A percentile compares a stretch with the other conserved stretches of the same genome.
Evolutionary conservation across 805 yeast species (phyloP).

Genomic region (Starmerella sp.): DNA sequence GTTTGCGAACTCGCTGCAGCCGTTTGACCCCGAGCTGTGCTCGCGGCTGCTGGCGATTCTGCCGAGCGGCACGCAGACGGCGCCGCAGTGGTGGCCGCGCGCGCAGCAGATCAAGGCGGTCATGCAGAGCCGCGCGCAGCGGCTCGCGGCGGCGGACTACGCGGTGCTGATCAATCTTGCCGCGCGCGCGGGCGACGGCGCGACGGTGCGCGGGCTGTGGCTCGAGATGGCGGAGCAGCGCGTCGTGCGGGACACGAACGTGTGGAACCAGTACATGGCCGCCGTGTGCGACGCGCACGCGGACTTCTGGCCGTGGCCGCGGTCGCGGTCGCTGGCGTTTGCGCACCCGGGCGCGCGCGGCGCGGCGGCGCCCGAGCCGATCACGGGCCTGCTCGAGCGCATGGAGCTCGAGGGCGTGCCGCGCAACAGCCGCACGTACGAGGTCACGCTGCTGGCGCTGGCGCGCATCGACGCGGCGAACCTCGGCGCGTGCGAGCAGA

Average conservation of each 20-base stretch:
- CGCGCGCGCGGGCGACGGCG: conserved; percentile 21
- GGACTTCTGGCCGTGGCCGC: conserved; percentile 24
- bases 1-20: conserved; percentile 2
- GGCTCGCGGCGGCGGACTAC: conserved; percentile 22
- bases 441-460: conserved; percentile 25
- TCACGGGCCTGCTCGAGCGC: conserved; percentile 7
- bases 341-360: not conserved
- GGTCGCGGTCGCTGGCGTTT: conserved; percentile 4
- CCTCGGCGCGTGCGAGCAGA: conserved; percentile 18
- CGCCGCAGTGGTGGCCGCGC: conserved; percentile 20
- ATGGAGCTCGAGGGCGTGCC: conserved; percentile 22
- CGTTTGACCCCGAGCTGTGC: conserved; percentile 8
- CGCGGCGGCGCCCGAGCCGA: not conserved
- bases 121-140: conserved; percentile 14
- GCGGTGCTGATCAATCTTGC: conserved; percentile 24
- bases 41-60: conserved; percentile 11
- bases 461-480: conserved; percentile 23
- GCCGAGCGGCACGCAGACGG: conserved; percentile 18
- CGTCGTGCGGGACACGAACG: conserved; percentile 20
- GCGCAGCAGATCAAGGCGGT: conserved; percentile 19
- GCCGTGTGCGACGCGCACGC: conserved; percentile 27
- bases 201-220: conserved; percentile 25
- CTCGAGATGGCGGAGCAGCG: conserved; percentile 16
- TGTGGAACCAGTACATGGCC: conserved; percentile 29
- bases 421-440: conserved; percentile 29